A percentile compares a stretch with the other conserved stretches of the same genome.
These are phyloP conservation scores for Pythium grandisporangium DNA, from an alignment of 352 stramenopile species.

Conservation along the genomic window DNA sequence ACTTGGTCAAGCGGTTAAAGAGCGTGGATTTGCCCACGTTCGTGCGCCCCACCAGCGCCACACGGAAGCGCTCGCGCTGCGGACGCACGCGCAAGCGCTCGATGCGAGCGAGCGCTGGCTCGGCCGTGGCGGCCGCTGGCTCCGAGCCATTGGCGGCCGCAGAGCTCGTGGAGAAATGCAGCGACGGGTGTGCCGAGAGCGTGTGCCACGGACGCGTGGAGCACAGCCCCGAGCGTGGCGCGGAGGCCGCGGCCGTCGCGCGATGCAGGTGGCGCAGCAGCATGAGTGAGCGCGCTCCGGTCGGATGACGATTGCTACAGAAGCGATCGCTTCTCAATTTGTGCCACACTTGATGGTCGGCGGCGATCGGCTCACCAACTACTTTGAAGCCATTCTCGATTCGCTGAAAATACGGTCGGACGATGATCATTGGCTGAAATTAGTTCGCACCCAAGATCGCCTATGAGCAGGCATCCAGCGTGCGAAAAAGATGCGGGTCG, in stretches of 20 bases:
- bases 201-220: slow-evolving; percentile 5
- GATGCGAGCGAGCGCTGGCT: slow-evolving; percentile 17
- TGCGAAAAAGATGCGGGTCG: no score
- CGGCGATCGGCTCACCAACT: slow-evolving; percentile 9
- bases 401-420: slow-evolving; percentile 11
- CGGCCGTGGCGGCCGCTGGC: background rate
- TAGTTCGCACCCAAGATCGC: no score
- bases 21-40: slow-evolving; percentile 84
- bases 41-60: slow-evolving; percentile 74
- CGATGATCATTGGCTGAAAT: slow-evolving; percentile 6
- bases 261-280: slow-evolving; percentile 31
- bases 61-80: slow-evolving; percentile 44
- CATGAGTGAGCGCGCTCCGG: no score
- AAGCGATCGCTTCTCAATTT: no score
- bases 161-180: slow-evolving; percentile 1
- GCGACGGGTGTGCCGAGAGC: background rate
- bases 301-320: no score
- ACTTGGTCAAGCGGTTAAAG: slow-evolving; percentile 79
- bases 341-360: no score
- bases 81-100: slow-evolving; percentile 22
- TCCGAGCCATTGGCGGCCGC: slow-evolving; percentile 3
- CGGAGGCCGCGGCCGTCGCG: slow-evolving; percentile 7
- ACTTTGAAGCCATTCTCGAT: slow-evolving; percentile 3
- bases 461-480: no score
- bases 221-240: background rate